phyloP scores from a whole-genome alignment of 2,329 filamentous ascomycete genomes.

The Hymenoscyphus fructigenus region DNA sequence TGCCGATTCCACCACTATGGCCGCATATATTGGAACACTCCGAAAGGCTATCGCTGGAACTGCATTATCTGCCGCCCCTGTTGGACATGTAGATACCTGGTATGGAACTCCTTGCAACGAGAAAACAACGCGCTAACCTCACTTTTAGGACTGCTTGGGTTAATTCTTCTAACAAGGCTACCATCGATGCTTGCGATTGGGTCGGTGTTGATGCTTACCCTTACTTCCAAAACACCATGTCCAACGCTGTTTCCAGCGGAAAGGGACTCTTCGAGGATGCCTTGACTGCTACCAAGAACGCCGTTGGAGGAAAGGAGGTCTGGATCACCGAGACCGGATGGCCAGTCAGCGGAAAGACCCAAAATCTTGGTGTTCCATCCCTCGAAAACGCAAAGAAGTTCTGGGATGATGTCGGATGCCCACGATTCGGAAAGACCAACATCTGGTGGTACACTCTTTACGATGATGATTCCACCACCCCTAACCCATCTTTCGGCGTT shows the following conservation, averaged over 20 bases:
- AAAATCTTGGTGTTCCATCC: slow-evolving; percentile 62
- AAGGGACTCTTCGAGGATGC: slow-evolving; percentile 68
- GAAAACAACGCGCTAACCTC: not conserved
- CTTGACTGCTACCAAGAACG: slow-evolving; percentile 57
- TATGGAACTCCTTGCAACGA: not conserved
- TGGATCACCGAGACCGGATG: slow-evolving; percentile 91
- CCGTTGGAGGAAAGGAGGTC: slow-evolving; percentile 65
- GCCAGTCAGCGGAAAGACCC: slow-evolving; percentile 68
- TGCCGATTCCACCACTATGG: slow-evolving; percentile 58
- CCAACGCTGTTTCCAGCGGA: slow-evolving; percentile 64
- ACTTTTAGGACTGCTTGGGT: slow-evolving; percentile 58
- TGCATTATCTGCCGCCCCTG: slow-evolving; percentile 51
- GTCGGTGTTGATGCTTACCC: slow-evolving; percentile 82
- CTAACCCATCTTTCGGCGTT: slow-evolving; percentile 70
- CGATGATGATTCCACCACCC: slow-evolving; percentile 57
- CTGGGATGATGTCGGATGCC: slow-evolving; percentile 78
- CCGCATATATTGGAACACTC: slow-evolving; percentile 69
- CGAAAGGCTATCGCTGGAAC: slow-evolving; percentile 64
- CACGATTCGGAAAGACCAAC: slow-evolving; percentile 61
- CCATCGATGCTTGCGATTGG: slow-evolving; percentile 72
- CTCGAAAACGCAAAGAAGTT: slow-evolving; percentile 71
- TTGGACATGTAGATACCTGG: slow-evolving; percentile 92
- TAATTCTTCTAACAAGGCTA: slow-evolving; percentile 68
- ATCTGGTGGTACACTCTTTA: slow-evolving; percentile 79
- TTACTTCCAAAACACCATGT: slow-evolving; percentile 72